Evolutionary conservation across 441 rosid genomes (phyloP), one percentile per base, ranked within the genome.

Genomic region (Macaranga tanarius): DNA sequence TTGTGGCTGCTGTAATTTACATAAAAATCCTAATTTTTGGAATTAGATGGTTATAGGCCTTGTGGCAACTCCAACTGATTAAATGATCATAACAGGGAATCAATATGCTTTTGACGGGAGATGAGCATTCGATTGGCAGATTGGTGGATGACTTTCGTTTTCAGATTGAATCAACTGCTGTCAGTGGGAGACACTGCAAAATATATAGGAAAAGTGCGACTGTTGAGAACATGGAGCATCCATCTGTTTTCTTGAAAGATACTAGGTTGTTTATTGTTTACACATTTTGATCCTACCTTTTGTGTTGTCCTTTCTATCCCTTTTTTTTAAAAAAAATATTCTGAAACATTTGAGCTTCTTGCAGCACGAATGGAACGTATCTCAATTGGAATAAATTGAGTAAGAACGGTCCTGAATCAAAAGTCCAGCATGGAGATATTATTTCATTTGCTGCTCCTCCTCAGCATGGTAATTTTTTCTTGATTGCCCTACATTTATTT

Each of bases 331-430:
- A n/a, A n/a, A n/a, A n/a, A 38, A 10, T 26, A 6, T 58, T 51
- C 48, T 51, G 23, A 71, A 70, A 16, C 40, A 10, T 54, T 66
- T 76, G 55, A 47, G 54, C 51, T 10, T 52, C 74, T 63, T 76
- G 73, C 79, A 95, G 99, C 84, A 85, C 95, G 7, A 95, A 95
- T 70, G 99, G 99, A 60, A 92, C 98, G 2, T 92, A 72, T 79
- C 80, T 89, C 66, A 95, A 92, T 38, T 92, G 98, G 97, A 87
- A 84, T 79, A 91, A 75, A 81, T 67, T 95, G 86, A 81, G 57
- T 71, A 95, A 89, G 88, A 87, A 78, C 57, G 75, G 86, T 19
- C 86, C 90, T 62, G 95, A 84, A 81, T 79, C 69, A 38, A 83
- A 88, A 68, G 79, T 95, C 76, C 84, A 75, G 63, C 98, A 92